Base-by-base conservation (phyloP, 2,329 filamentous ascomycete species). In the Ophiostoma himal-ulmi region DNA sequence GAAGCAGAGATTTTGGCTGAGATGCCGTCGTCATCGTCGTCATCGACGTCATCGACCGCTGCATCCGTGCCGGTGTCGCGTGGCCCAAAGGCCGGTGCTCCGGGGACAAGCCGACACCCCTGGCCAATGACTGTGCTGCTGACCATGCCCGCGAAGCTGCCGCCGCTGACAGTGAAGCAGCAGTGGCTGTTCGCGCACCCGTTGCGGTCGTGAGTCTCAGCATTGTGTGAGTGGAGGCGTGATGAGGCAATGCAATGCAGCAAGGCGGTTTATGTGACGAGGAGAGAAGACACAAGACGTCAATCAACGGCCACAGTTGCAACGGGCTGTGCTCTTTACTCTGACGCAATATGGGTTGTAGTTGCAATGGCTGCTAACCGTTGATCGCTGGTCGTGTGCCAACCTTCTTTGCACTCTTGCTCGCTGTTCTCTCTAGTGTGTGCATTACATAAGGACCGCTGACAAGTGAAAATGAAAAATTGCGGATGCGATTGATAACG, bases 121-220 rank as follows among this genome's bases (percentile, higher is more conserved):
- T 8, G 5, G 60, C 10, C 6, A 22, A 10, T 57, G 20, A 20
- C 44, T n/a, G 44, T 48, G 44, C 8, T 48, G 44, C 44, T 48
- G 44, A 48, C 44, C 20, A 48, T 20, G 17, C 44, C 17, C 44
- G 20, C 4, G 13, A 13, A 17, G 57, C 17, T 37, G n/a, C 26
- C 8, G 57, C 66, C 60, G 41, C 54, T 65, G 66, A 48, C 41
- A 41, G 39, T 10, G 65, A 70, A 17, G 30, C 52, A 3, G 68
- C n/a, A 14, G 66, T 54, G 5, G 54, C 44, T 34, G 41, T 44
- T 52, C 67, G 10, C 14, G 52, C 39, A 34, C 68, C 48, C 39
- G 66, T 57, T n/a, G 52, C 48, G 36, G 70, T 74, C 67, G 70
- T 30, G 41, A 74, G 68, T 70, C 72, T 69, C 68, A 73, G 71